phyloP scores from a whole-genome alignment of 2,329 filamentous ascomycete species.

The Fonsecaea multimorphosa region DNA sequence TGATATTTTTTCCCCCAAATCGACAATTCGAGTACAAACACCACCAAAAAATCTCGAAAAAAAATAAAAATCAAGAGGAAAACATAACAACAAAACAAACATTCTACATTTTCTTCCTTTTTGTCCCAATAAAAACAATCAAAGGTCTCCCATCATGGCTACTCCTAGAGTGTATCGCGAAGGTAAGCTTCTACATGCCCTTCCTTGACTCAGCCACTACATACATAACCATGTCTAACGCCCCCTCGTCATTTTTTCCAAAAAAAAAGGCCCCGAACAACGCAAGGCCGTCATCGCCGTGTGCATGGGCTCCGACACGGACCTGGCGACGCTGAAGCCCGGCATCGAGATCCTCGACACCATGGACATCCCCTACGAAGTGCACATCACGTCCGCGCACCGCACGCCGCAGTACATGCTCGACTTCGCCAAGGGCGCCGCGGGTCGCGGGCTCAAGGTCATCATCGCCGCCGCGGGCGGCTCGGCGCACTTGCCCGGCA shows the following conservation, averaged over 20 bases:
- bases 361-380: constrained; percentile 43
- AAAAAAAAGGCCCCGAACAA: not conserved
- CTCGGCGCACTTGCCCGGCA: constrained; percentile 72
- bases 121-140: no score
- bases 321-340: constrained; percentile 42
- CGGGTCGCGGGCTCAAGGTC: constrained; percentile 66
- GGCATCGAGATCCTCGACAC: constrained; percentile 43
- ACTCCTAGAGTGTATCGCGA: not conserved
- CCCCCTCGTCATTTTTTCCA: no score
- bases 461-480: constrained; percentile 74
- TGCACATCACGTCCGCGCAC: constrained; percentile 55
- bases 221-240: no score
- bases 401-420: constrained; percentile 70
- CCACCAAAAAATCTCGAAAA: not conserved
- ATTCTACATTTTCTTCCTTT: no score
- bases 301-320: constrained; percentile 56
- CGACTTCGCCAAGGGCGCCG: constrained; percentile 65
- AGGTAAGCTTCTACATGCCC: not conserved
- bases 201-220: no score
- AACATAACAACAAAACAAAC: no score
- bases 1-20: no score
- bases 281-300: constrained; percentile 47
- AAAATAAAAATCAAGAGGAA: no score
- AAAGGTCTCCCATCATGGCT: not conserved
- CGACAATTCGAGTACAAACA: not conserved